Base-by-base conservation (phyloP, 2,329 filamentous ascomycete species). In the Diaporthe citriasiana region DNA sequence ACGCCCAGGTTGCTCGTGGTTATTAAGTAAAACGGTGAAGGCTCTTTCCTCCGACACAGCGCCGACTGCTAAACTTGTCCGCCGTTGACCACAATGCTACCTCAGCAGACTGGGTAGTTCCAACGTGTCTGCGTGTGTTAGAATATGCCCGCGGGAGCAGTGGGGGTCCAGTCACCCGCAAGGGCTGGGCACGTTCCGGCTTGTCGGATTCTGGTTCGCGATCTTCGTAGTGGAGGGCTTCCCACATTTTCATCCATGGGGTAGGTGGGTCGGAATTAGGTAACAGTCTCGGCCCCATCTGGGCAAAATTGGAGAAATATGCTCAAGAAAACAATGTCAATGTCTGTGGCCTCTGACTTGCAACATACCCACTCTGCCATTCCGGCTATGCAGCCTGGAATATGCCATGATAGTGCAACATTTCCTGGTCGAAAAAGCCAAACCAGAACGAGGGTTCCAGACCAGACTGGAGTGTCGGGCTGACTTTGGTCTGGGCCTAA, bases 261-360 rank as follows among this genome's bases (percentile, higher is more conserved):
- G 72, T 66, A 68, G 72, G 72, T 74, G 70, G 73, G 50, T 47
- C 63, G 73, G 38, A 27, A 74, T 60, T 74, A 72, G 73, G 73
- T 74, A 74, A 74, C 57, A 69, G 60, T 55, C 45, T 65, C 70
- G 10, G 15, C 53, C 51, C 51, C 40, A 47, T 60, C 35, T 38
- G 65, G 69, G 55, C 53, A 50, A 68, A 66, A 30, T 50, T 53
- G 47, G 57, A 66, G 59, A 59, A 56, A 69, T 15, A 47, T 57
- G 60, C 42, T 69, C 27, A 47, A 55, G 40, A 42, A 56, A 30
- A 25, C 50, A 38, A 57, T 35, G 13, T 47, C 19, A 30, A 53
- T 13, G 30, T 53, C 47, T 40, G 33, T 40, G 27, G 63, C 15
- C n/a, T 57, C 33, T 53, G n/a, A 9, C n/a, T 25, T 66, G 47